A percentile compares a stretch with the other conserved stretches of the same genome.
Conservation (phyloP, 2,329 filamentous ascomycete species). For the Pyrenophora teres region DNA sequence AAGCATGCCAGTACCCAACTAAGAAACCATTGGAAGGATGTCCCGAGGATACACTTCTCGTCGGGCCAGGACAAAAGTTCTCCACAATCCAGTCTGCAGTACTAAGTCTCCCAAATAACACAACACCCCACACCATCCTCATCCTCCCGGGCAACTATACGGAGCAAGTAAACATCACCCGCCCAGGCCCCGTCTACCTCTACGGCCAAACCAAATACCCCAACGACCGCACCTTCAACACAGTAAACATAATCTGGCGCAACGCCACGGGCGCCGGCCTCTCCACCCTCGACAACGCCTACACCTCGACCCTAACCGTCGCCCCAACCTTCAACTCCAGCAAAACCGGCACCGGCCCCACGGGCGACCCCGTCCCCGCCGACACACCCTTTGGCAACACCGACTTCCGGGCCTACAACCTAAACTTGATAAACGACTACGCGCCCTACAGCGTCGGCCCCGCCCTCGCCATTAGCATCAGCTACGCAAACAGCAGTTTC, state of each 20-base stretch:
- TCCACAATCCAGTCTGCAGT: constrained; percentile 56
- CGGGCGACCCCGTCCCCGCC: constrained; percentile 63
- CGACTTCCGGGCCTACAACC: constrained; percentile 69
- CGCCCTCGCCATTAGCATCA: constrained; percentile 63
- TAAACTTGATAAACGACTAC: constrained; percentile 68
- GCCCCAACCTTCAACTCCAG: constrained; percentile 67
- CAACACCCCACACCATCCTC: constrained; percentile 59
- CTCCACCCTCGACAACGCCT: constrained; percentile 63
- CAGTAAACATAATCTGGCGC: constrained; percentile 63
- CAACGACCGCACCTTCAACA: constrained; percentile 54
- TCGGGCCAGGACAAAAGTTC: constrained; percentile 31
- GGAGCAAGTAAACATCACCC: constrained; percentile 69
- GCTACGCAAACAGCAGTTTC: constrained; percentile 68
- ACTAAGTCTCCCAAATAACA: constrained; percentile 53
- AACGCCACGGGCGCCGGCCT: constrained; percentile 57
- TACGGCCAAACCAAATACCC: constrained; percentile 62
- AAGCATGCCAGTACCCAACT: constrained; percentile 47
- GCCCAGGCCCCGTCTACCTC: constrained; percentile 63
- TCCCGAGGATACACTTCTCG: constrained; percentile 40
- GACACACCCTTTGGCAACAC: constrained; percentile 66
- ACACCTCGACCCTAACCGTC: constrained; percentile 65
- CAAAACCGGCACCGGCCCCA: constrained; percentile 65
- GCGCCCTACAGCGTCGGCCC: constrained; percentile 60
- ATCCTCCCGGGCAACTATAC: constrained; percentile 65
- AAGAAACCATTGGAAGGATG: constrained; percentile 47